Evolutionary conservation across 2,329 filamentous ascomycete genomes (phyloP).

Genomic region (Phialophora chinensis): DNA sequence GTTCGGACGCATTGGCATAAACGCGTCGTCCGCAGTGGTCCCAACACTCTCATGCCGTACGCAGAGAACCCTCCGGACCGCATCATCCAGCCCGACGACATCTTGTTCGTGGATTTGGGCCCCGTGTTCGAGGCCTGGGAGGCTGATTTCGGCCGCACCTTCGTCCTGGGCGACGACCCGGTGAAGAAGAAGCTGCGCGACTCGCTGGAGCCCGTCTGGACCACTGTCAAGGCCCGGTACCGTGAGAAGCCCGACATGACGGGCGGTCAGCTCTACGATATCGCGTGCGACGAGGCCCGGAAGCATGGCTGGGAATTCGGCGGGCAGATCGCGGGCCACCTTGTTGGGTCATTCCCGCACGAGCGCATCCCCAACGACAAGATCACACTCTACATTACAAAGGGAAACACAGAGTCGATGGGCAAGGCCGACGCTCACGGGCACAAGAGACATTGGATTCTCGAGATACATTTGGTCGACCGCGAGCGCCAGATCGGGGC

Average conservation of each 20-base stretch:
- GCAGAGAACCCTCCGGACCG: conserved; percentile 59
- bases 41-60: conserved; percentile 58
- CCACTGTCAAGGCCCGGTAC: conserved; percentile 52
- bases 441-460: conserved; percentile 56
- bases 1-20: conserved; percentile 61
- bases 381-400: conserved; percentile 53
- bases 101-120: conserved; percentile 59
- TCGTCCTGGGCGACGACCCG: conserved; percentile 56
- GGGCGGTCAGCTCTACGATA: conserved; percentile 55
- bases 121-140: conserved; percentile 61
- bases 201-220: conserved; percentile 55
- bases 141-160: conserved; percentile 61
- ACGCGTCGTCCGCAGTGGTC: conserved; percentile 57
- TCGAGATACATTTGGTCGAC: conserved; percentile 58
- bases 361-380: conserved; percentile 59
- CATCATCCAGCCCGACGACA: conserved; percentile 56
- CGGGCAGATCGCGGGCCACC: conserved; percentile 54
- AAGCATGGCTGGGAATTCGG: conserved; percentile 55
- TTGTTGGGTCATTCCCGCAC: conserved; percentile 60
- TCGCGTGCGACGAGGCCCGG: conserved; percentile 49
- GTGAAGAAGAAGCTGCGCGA: conserved; percentile 54
- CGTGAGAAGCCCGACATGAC: conserved; percentile 53
- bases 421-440: conserved; percentile 49
- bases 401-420: conserved; percentile 54
- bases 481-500: conserved; percentile 48